These are phyloP conservation scores for Dendrocalamus sinicus DNA, from an alignment of 176 grass and related monocot species.

Conservation along the genomic window DNA sequence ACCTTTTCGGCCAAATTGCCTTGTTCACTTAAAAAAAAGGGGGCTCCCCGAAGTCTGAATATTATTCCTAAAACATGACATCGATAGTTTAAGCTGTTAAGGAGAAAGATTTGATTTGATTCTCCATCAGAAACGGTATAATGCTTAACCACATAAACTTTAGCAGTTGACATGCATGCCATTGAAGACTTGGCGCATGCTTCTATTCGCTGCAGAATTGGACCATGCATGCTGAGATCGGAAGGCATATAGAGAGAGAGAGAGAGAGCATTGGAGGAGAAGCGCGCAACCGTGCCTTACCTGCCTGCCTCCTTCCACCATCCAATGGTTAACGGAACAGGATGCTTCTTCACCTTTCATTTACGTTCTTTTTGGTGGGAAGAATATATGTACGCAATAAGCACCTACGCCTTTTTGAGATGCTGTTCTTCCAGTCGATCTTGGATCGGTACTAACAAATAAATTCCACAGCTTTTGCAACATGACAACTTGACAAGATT, in stretches of 20 bases:
- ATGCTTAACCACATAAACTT: background rate
- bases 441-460: background rate
- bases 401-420: background rate
- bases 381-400: background rate
- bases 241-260: background rate
- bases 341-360: conserved; percentile 29
- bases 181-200: background rate
- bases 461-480: background rate
- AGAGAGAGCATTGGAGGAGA: background rate
- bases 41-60: background rate
- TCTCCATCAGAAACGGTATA: background rate
- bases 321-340: conserved; percentile 37
- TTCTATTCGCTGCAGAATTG: conserved; percentile 3
- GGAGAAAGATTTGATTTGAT: conserved; percentile 11
- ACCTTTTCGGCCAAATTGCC: background rate
- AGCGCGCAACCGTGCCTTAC: background rate
- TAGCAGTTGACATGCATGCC: background rate
- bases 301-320: background rate
- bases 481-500: background rate
- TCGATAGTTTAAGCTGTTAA: conserved; percentile 20
- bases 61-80: conserved; percentile 26
- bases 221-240: conserved; percentile 18
- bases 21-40: background rate
- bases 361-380: background rate
- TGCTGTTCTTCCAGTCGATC: background rate